Conservation (phyloP, 306 rosid genomes). For the Potentilla sterilis region DNA sequence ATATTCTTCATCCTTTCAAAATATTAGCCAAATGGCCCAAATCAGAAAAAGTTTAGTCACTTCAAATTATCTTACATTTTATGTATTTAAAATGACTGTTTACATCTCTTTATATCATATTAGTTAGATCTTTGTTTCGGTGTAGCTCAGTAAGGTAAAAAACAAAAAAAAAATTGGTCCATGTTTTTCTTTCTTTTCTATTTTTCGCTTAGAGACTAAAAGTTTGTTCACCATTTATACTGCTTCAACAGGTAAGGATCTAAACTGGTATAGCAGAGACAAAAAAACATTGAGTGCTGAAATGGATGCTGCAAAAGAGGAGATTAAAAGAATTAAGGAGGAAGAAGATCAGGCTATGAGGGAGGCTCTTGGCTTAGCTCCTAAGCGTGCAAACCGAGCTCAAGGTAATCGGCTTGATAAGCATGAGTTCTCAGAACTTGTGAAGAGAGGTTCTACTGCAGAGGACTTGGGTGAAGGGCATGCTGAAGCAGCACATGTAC, state of each 20-base stretch:
- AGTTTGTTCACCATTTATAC: not conserved
- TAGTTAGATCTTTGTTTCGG: not conserved
- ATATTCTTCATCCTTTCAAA: not conserved
- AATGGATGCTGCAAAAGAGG: conserved; percentile 86
- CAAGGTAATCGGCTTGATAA: conserved; percentile 92
- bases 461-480: conserved; percentile 94
- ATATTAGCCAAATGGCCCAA: not conserved
- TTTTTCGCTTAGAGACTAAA: not conserved
- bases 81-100: not conserved
- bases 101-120: not conserved
- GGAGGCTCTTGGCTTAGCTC: conserved; percentile 99
- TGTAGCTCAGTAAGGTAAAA: too few relatives aligned
- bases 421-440: conserved; percentile 88
- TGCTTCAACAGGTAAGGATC: conserved; percentile 72
- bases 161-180: not conserved
- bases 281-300: conserved; percentile 50
- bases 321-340: conserved; percentile 79
- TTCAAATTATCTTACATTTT: not conserved
- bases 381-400: conserved; percentile 69
- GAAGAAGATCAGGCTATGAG: conserved; percentile 97
- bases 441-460: conserved; percentile 86
- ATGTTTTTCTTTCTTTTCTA: not conserved
- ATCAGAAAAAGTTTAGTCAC: not conserved
- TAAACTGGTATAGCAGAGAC: conserved; percentile 76
- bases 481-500: conserved; percentile 88